phyloP scores from a whole-genome alignment of 306 rosid genomes.

The Purshia tridentata region DNA sequence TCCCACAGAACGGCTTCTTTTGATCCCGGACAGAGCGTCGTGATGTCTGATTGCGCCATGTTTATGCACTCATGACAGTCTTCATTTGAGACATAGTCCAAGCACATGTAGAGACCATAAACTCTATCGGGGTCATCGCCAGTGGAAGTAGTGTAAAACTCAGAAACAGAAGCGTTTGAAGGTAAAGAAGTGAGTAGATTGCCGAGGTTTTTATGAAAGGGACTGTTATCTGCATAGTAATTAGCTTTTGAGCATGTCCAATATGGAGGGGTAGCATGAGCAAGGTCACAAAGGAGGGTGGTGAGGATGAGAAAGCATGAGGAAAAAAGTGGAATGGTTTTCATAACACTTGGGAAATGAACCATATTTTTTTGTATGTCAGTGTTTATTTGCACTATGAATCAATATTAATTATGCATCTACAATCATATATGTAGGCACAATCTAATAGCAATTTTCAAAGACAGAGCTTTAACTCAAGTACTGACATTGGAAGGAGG shows the following conservation, averaged over 20 bases:
- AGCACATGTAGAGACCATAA: conserved; percentile 24
- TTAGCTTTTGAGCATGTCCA: neutral
- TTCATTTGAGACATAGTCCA: neutral
- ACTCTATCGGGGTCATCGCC: neutral
- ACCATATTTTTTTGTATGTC: neutral
- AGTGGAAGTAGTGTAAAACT: neutral
- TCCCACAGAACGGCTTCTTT: conserved; percentile 51
- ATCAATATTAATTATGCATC: too few relatives aligned
- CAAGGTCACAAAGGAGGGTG: neutral
- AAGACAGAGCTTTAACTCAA: too few relatives aligned
- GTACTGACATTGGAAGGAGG: too few relatives aligned
- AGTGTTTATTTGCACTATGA: too few relatives aligned
- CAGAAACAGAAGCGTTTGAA: conserved; percentile 6
- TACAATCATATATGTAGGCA: too few relatives aligned
- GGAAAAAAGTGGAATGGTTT: neutral
- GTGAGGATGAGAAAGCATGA: neutral
- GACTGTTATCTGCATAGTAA: neutral
- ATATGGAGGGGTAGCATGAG: conserved; percentile 5
- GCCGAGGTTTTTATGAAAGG: neutral
- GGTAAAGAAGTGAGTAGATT: neutral
- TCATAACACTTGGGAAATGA: neutral
- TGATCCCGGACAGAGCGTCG: conserved; percentile 32
- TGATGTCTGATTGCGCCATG: conserved; percentile 25
- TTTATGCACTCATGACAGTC: conserved; percentile 28
- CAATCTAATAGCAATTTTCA: too few relatives aligned